Evolutionary conservation across 495 filamentous ascomycete genomes (phyloP), one percentile per base, ranked within the genome.

Genomic region (Neurospora tetraspora): DNA sequence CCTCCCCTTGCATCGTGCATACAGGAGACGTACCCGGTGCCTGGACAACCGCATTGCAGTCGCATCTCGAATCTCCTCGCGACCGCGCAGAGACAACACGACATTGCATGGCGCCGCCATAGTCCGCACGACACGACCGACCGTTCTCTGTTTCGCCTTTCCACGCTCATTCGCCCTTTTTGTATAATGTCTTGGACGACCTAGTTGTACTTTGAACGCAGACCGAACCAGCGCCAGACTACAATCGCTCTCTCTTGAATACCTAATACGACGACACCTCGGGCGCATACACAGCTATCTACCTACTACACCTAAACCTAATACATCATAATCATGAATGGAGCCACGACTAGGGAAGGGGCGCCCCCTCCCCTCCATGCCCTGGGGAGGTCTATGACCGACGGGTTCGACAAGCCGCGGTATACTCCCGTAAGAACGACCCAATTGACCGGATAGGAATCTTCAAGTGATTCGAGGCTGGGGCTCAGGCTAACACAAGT

Each of bases 381-480:
- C 12, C 14, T 39, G 20, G 61, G n/a, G 31, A 39, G 71, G 7
- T 65, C 53, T 1, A 65, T 65, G 53, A 18, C 53, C 6, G 53
- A 65, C 14, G 53, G 27, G 3, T 65, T 65, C 53, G 82, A 86
- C 65, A 82, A 75, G 69, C 80, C 82, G 43, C 78, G 79, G 69
- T 85, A 81, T 70, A 87, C 86, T 76, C 82, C 82, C 16, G 87
- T 89, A 79, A 77, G 86, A 76, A 37, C 9, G 31, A 69, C 7
- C 23, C 71, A 31, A 65, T 9, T 3, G 37, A 42, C 45, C 0
- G 23, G 68, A 16, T 4, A 18, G 18, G 14, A n/a, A 36, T 20
- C 7, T 10, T n/a, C 14, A 10, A 18, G 12, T 3, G 2, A 65
- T 20, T 61, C 39, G 12, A 16, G 34, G 11, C 27, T 70, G 23